A percentile compares a stretch with the other conserved stretches of the same genome.
These are phyloP conservation scores for Mortierella alpina DNA, from an alignment of 192 early-diverging fungal species.

Conservation along the genomic window DNA sequence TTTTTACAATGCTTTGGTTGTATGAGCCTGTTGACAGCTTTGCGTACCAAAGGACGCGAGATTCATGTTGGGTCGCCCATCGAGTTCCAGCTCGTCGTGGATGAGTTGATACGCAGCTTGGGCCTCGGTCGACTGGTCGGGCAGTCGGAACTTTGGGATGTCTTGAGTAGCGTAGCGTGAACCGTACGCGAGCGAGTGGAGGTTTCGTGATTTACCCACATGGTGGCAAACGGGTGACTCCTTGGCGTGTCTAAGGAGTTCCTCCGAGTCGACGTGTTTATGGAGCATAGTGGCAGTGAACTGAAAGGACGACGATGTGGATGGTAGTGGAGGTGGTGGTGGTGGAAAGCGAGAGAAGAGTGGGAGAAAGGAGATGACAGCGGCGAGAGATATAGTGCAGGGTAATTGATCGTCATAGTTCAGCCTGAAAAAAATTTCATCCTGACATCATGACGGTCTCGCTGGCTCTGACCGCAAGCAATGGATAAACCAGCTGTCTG, in stretches of 20 bases:
- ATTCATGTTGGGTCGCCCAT: slow-evolving; percentile 83
- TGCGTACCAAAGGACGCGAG: slow-evolving; percentile 68
- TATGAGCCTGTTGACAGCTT: too few species aligned
- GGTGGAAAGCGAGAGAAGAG: too few species aligned
- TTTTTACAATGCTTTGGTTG: too few species aligned
- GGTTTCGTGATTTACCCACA: neutral
- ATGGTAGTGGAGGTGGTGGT: too few species aligned
- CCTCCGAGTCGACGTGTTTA: slow-evolving; percentile 50
- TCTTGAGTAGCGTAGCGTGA: slow-evolving; percentile 59
- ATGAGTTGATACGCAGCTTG: slow-evolving; percentile 76
- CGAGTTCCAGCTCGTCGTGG: slow-evolving; percentile 80
- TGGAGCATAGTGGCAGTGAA: slow-evolving; percentile 25
- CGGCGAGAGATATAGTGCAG: too few species aligned
- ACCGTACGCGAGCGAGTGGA: slow-evolving; percentile 53
- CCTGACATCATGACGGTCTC: too few species aligned
- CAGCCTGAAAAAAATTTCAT: too few species aligned
- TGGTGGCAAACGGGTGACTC: neutral
- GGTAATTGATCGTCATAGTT: too few species aligned
- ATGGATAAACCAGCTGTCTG: too few species aligned
- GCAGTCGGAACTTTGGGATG: slow-evolving; percentile 56
- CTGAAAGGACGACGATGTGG: too few species aligned
- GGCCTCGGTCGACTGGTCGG: slow-evolving; percentile 57
- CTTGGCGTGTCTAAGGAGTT: slow-evolving; percentile 23
- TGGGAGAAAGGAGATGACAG: too few species aligned
- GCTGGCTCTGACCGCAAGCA: too few species aligned